A percentile compares a stretch with the other conserved stretches of the same genome.
These are phyloP conservation scores for Ophiostoma quercus DNA, from an alignment of 2,329 filamentous ascomycete genomes.

Conservation along the genomic window DNA sequence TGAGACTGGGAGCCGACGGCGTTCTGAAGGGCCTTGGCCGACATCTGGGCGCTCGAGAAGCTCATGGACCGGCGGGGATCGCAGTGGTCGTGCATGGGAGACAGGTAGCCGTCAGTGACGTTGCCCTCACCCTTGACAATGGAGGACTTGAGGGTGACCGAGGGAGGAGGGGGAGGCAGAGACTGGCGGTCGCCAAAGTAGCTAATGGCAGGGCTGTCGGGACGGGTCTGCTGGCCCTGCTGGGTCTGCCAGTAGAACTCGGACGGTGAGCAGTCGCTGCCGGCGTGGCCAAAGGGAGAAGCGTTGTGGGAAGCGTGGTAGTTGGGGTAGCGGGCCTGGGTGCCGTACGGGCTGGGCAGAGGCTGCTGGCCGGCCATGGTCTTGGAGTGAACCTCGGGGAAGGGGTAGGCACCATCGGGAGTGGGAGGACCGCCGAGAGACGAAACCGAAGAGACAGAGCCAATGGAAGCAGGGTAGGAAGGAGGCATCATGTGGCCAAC, in stretches of 20 bases:
- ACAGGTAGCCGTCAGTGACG: slow-evolving; percentile 7
- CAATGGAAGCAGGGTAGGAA: slow-evolving; percentile 78
- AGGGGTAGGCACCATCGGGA: slow-evolving; percentile 23
- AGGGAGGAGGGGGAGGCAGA: slow-evolving; percentile 25
- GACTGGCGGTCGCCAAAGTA: slow-evolving; percentile 31
- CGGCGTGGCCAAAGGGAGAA: slow-evolving; percentile 20
- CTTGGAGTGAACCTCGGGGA: slow-evolving; percentile 20
- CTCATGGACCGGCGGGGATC: slow-evolving; percentile 17
- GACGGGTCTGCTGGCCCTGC: slow-evolving; percentile 14
- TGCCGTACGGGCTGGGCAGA: slow-evolving; percentile 32
- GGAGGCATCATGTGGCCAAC: slow-evolving; percentile 77
- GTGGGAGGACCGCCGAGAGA: slow-evolving; percentile 23
- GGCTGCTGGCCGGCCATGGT: slow-evolving; percentile 18
- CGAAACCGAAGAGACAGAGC: slow-evolving; percentile 40
- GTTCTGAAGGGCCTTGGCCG: slow-evolving; percentile 21
- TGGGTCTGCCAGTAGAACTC: slow-evolving; percentile 24
- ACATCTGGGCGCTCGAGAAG: slow-evolving; percentile 22
- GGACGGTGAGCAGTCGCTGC: slow-evolving; percentile 25
- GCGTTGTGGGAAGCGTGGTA: slow-evolving; percentile 5
- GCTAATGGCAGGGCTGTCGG: slow-evolving; percentile 26
- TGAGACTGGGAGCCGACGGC: slow-evolving; percentile 12
- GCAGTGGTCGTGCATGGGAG: slow-evolving; percentile 15
- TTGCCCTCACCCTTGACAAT: slow-evolving; percentile 21
- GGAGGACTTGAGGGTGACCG: slow-evolving; percentile 26
- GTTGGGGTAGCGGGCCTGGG: slow-evolving; percentile 29